Evolutionary conservation across 1,139 yeast genomes (phyloP), one percentile per base, ranked within the genome.

Genomic region (Casaregolazyma suthepensis): DNA sequence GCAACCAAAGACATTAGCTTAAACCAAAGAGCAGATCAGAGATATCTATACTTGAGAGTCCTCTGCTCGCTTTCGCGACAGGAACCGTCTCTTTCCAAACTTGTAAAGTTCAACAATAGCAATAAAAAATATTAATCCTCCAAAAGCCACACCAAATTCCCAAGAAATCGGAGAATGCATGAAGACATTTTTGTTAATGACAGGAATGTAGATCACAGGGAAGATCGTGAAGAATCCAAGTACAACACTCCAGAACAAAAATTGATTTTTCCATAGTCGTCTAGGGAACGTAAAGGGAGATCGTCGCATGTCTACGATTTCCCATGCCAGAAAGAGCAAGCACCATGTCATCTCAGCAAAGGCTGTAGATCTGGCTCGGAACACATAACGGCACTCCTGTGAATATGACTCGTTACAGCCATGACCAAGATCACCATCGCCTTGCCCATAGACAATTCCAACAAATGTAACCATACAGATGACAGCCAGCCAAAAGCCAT

Each of bases 301-400:
- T 61, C 84, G 76, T 56, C 83, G 75, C 69, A 85, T 76, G 66
- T 88, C 94, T 56, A 88, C 78, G 64, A 91, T 90, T 71, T 89
- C 96, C 96, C 96, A 89, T 1, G 96, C 96, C 54, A 88, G 75
- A 29, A 90, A 71, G 57, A 90, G 78, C 3, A 95, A 86, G 72
- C 94, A 81, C 96, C 96, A 90, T 0, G 96, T 89, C 85, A 90
- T 84, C 5, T 84, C 82, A 2, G 87, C 88, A 72, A 90, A 90
- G 0, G 94, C 79, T 3, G 87, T 81, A 1, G 96, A 82, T 66
- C 97, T 81, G 2, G 93, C 91, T 63, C 81, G 75, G 73, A 84
- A 88, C 5, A 90, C 96, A 59, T 77, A 72, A 48, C 72, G 66
- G 71, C 96, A 90, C 0, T 71, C 50, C 2, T 69, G 75, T 53